Base-by-base conservation (phyloP, 1,284 basidiomycete genomes). In the Sphaerobolus stellatus region DNA sequence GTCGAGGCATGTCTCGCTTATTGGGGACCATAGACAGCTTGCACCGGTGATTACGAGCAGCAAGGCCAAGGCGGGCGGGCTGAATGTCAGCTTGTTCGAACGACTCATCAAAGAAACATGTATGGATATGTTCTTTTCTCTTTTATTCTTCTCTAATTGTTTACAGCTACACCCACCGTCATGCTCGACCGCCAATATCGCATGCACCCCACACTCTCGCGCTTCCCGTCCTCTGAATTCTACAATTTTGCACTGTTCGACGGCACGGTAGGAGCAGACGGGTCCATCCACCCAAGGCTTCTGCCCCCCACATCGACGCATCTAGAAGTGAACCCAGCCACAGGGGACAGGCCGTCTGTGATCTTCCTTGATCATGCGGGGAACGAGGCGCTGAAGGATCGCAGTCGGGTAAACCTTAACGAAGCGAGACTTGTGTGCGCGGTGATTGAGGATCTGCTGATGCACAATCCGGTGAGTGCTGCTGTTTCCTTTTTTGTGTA, bases 21-120 rank as follows among this genome's bases (percentile, higher is more conserved):
- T 98, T 59, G 95, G 94, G 28, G 95, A 98, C 72, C 95, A 98
- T 71, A 95, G 95, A 68, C 95, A 98, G 68, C 77, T 97, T n/a
- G 92, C 94, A 20, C 93, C 95, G 0, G 84, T 97, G 52, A 92
- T 96, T 57, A 78, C 82, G 7, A 90, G 84, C 61, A 76, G 77
- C 34, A 83, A 88, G 63, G 91, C 89, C 1, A 79, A 82, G 63
- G 71, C 77, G 18, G 81, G 82, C 20, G 92, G 91, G 1, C 75
- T 95, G 16, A 85, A 84, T 1, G 80, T 83, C 18, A 93, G 90
- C 70, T 75, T 98, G 27, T 98, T 98, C 61, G 94, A 98, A 69
- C 77, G 94, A 28, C 75, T 98, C 48, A 90, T 90, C 14, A 78
- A 86, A 61, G 88, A 92, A 77, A 78, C 83, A 54, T 74, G 90